Conservation (phyloP, 805 yeast genomes). For the Teunomyces kruisii region DNA sequence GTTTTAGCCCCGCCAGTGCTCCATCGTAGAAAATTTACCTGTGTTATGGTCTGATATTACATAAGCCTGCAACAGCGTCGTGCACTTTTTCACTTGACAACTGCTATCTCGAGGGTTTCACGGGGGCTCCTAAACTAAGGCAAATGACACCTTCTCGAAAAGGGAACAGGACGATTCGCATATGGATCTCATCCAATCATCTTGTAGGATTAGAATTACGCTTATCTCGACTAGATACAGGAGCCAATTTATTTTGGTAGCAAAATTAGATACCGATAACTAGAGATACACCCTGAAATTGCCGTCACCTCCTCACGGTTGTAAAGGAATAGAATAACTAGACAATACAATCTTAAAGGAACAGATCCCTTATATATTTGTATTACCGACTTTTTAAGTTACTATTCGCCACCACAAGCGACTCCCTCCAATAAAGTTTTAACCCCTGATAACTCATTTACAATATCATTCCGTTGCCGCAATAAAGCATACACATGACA, state of each 20-base stretch:
- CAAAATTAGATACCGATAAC: background rate
- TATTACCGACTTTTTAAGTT: too few relatives aligned
- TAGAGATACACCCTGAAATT: background rate
- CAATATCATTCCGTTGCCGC: background rate
- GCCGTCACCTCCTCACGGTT: background rate
- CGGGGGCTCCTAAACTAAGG: too few relatives aligned
- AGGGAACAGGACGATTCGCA: background rate
- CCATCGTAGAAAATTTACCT: too few relatives aligned
- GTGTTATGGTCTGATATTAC: too few relatives aligned
- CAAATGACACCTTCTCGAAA: background rate
- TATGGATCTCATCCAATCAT: background rate
- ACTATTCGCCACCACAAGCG: too few relatives aligned
- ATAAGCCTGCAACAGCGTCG: too few relatives aligned
- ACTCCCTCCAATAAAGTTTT: background rate
- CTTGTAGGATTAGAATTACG: background rate
- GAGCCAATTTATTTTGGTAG: background rate
- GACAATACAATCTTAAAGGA: background rate
- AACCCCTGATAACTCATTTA: conserved; percentile 1
- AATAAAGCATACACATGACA: background rate
- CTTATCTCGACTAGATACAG: conserved; percentile 3
- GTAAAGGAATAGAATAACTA: background rate
- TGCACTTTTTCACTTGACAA: too few relatives aligned
- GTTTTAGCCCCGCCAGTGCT: too few relatives aligned
- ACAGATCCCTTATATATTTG: too few relatives aligned
- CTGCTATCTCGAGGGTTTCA: too few relatives aligned